A percentile compares a stretch with the other conserved stretches of the same genome.
phyloP scores from a whole-genome alignment of 768 basidiomycete species.

The Pleurotus tuber-regium region DNA sequence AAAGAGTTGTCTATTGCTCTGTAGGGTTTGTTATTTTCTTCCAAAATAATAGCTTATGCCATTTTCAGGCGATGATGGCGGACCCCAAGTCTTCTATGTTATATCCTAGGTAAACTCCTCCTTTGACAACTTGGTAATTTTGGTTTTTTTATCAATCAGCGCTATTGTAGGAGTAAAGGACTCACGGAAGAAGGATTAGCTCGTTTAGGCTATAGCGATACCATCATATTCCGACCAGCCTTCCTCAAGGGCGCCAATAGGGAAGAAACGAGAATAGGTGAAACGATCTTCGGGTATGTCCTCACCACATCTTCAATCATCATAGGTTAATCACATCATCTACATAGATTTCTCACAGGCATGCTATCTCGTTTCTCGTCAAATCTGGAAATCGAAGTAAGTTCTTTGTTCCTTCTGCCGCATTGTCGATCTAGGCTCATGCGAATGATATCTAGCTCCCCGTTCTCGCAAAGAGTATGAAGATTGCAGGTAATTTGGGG shows the following conservation, averaged over 20 bases:
- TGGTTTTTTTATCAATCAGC: not conserved
- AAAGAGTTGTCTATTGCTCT: constrained; percentile 71
- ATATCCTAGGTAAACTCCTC: constrained; percentile 41
- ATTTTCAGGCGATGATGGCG: constrained; percentile 43
- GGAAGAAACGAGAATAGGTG: constrained; percentile 33
- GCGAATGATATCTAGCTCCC: constrained; percentile 49
- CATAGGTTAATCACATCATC: not conserved
- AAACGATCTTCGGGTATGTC: constrained; percentile 42
- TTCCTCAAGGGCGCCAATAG: constrained; percentile 49
- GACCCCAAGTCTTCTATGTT: constrained; percentile 47
- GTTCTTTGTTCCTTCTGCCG: too few relatives aligned
- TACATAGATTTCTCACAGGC: constrained; percentile 33
- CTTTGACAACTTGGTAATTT: not conserved
- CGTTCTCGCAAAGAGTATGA: constrained; percentile 52
- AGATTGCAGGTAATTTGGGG: constrained; percentile 53
- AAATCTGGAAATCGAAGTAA: constrained; percentile 11
- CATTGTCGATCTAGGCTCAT: too few relatives aligned
- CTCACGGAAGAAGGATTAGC: constrained; percentile 70
- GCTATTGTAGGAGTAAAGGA: constrained; percentile 59
- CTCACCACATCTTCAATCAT: not conserved
- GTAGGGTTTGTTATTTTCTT: constrained; percentile 31
- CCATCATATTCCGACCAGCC: constrained; percentile 67
- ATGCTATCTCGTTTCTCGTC: constrained; percentile 35
- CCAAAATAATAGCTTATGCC: not conserved
- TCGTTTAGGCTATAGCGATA: constrained; percentile 64